Evolutionary conservation across 495 filamentous ascomycete genomes (phyloP), one percentile per base, ranked within the genome.

Genomic region (Aspergillus campestris): DNA sequence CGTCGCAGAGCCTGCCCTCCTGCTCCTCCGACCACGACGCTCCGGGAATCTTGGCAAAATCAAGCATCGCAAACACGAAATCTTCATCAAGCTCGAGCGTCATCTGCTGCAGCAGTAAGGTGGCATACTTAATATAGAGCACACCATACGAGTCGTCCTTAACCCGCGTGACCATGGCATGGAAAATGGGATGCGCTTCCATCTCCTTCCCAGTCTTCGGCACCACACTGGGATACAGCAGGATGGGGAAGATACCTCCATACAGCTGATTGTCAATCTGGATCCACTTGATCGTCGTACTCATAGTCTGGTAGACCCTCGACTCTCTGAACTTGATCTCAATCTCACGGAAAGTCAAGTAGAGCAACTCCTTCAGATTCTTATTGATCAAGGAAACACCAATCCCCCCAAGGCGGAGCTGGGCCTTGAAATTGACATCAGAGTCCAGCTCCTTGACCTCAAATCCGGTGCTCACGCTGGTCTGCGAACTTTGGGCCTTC

Each of bases 251-350:
- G 51, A 98, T 89, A 10, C 92, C 92, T 34, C 92, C 92, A 58
- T 97, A 98, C 18, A 98, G 82, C 59, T 98, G 92, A 58, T 98
- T 98, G 69, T 98, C 92, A 57, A 98, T 90, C 63, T 98, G 92
- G 39, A 98, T 89, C 92, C 92, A 98, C 63, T 96, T 97, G 62
- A 95, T 84, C 0, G 86, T 84, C 8, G 88, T 74, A 38, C 84
- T 87, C 46, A 96, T 64, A 5, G 87, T 96, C 66, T 97, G 92
- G 59, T 92, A 95, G 9, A 96, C 69, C 27, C 77, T 71, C n/a
- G 94, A 96, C 59, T 97, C 92, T 44, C 79, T 85, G 58, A 87
- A 94, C 51, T 90, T 90, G 53, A 97, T 71, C 55, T 92, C 82
- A 41, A 98, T 85, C 47, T 95, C 94, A 35, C 90, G 79, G 70